phyloP scores from a whole-genome alignment of 2,329 filamentous ascomycete species.

The Fusarium cyanostomum region DNA sequence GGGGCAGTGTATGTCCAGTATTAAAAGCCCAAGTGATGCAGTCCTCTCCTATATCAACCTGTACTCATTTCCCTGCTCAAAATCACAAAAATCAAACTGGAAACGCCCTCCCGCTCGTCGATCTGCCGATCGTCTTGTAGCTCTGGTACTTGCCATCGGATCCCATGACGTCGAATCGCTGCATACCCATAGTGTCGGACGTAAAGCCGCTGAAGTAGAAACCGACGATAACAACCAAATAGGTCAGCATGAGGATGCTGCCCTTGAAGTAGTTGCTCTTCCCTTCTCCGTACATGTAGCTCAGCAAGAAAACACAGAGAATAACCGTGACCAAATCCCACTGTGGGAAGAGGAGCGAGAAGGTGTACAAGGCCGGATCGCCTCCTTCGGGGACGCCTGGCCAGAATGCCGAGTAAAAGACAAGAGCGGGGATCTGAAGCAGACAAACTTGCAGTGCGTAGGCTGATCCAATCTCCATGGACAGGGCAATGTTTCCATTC shows the following conservation, averaged over 20 bases:
- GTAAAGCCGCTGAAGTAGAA: conserved; percentile 83
- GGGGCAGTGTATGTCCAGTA: conserved; percentile 30
- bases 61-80: neutral
- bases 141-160: conserved; percentile 59
- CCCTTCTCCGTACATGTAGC: conserved; percentile 97
- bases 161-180: conserved; percentile 65
- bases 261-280: conserved; percentile 99
- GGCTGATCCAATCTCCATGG: conserved; percentile 98
- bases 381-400: conserved; percentile 53
- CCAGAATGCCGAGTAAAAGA: conserved; percentile 87
- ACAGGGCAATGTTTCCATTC: conserved; percentile 98
- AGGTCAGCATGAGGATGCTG: conserved; percentile 90
- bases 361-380: conserved; percentile 68
- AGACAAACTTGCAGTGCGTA: conserved; percentile 97
- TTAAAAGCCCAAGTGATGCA: conserved; percentile 20
- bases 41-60: neutral
- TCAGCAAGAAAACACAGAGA: conserved; percentile 92
- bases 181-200: conserved; percentile 54
- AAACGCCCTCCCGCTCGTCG: conserved; percentile 47
- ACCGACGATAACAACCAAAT: conserved; percentile 89
- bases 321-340: conserved; percentile 99
- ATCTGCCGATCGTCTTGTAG: conserved; percentile 64
- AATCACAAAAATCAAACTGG: conserved; percentile 22
- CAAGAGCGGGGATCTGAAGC: conserved; percentile 90
- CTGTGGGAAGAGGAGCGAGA: conserved; percentile 93